Evolutionary conservation across 768 basidiomycete genomes (phyloP).

Genomic region (Russula emetica): DNA sequence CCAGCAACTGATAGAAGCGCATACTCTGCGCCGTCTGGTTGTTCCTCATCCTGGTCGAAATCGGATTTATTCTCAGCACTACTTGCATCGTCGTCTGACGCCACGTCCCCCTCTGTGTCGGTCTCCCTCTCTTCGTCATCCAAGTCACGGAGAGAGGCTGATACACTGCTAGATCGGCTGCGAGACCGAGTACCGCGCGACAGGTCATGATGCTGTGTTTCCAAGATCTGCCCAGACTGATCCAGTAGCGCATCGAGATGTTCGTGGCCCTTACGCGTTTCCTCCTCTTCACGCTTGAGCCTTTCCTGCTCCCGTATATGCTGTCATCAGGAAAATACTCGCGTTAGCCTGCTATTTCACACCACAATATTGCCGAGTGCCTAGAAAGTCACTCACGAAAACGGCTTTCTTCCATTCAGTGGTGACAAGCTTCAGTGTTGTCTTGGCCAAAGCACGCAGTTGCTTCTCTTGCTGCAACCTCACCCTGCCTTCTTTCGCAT

Average conservation of each 20-base stretch:
- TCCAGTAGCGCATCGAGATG: conserved; percentile 89
- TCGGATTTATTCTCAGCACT: conserved; percentile 22
- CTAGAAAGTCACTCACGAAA: conserved; percentile 48
- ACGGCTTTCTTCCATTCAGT: conserved; percentile 88
- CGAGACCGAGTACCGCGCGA: conserved; percentile 45
- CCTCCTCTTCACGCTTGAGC: conserved; percentile 64
- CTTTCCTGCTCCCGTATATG: conserved; percentile 71
- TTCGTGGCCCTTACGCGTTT: conserved; percentile 70
- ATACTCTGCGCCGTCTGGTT: conserved; percentile 30
- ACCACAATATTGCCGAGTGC: not conserved
- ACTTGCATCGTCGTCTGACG: conserved; percentile 33
- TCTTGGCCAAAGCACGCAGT: conserved; percentile 61
- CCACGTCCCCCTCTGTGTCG: conserved; percentile 28
- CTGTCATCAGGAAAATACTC: conserved; percentile 35
- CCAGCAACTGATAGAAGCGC: conserved; percentile 18
- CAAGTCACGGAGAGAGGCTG: conserved; percentile 28
- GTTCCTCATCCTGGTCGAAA: conserved; percentile 27
- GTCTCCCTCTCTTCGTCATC: conserved; percentile 23
- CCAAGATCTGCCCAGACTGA: conserved; percentile 81
- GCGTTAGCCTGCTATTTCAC: not conserved
- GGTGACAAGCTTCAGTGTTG: conserved; percentile 62
- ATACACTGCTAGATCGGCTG: conserved; percentile 53
- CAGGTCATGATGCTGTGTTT: conserved; percentile 75
- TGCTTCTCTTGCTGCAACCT: conserved; percentile 61
- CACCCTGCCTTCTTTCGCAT: conserved; percentile 56